phyloP scores from a whole-genome alignment of 2,329 filamentous ascomycete genomes.

The Fusarium sp. region DNA sequence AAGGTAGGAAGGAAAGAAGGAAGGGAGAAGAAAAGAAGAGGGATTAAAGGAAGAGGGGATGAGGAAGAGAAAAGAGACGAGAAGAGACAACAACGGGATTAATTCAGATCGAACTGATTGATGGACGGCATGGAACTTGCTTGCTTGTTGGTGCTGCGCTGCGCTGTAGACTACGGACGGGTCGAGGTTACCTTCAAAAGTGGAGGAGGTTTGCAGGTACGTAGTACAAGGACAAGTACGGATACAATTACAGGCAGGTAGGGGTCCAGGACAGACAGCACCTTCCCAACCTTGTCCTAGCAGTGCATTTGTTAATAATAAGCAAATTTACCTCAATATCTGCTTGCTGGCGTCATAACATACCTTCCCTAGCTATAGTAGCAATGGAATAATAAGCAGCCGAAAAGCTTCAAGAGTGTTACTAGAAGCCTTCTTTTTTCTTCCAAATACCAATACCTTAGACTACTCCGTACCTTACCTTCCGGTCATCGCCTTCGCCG shows the following conservation, averaged over 20 bases:
- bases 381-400: background rate
- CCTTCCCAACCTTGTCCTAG: background rate
- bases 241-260: no score
- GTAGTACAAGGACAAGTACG: no score
- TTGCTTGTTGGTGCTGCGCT: background rate
- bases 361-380: background rate
- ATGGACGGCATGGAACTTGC: background rate
- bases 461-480: no score
- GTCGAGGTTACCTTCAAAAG: conserved; percentile 6
- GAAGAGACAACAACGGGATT: background rate
- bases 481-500: conserved; percentile 25
- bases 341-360: background rate
- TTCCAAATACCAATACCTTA: no score
- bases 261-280: conserved; percentile 25
- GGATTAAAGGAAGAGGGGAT: background rate
- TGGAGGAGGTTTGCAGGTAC: no score
- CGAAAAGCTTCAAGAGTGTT: background rate
- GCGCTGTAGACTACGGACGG: background rate
- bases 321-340: no score
- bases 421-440: conserved; percentile 3
- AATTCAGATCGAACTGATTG: background rate
- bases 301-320: background rate
- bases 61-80: conserved; percentile 22
- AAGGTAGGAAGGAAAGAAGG: background rate
- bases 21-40: conserved; percentile 1